Evolutionary conservation across 2,329 filamentous ascomycete genomes (phyloP).

Genomic region (Neopestalotiopsis sp.): DNA sequence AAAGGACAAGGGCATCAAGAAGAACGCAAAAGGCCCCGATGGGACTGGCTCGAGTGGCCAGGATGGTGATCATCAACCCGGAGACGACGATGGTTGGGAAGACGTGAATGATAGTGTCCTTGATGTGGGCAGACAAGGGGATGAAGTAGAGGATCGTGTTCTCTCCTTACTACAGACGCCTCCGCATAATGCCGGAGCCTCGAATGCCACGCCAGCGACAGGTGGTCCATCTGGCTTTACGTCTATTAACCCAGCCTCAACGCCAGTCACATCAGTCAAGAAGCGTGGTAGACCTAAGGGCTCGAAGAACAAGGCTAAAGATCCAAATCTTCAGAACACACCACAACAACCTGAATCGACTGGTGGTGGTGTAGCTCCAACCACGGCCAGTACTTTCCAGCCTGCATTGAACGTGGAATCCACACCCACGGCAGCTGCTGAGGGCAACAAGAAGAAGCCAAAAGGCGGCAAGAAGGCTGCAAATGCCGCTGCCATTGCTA

Average conservation of each 20-base stretch:
- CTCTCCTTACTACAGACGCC: conserved; percentile 30
- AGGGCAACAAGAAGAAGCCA: conserved; percentile 36
- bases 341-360: conserved; percentile 20
- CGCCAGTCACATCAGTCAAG: conserved; percentile 36
- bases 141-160: conserved; percentile 31
- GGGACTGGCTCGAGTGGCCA: conserved; percentile 23
- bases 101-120: conserved; percentile 46
- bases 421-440: conserved; percentile 27
- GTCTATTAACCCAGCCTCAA: conserved; percentile 33
- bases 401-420: conserved; percentile 16
- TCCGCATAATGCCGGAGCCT: conserved; percentile 24
- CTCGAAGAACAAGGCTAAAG: conserved; percentile 54
- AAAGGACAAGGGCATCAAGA: conserved; percentile 58
- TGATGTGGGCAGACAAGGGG: conserved; percentile 34
- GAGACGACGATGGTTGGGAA: conserved; percentile 49
- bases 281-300: conserved; percentile 56
- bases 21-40: conserved; percentile 39
- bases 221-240: conserved; percentile 35
- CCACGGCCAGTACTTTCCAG: conserved; percentile 32
- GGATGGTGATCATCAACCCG: conserved; percentile 21
- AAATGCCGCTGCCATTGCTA: conserved; percentile 17
- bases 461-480: conserved; percentile 40
- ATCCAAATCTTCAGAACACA: conserved; percentile 33
- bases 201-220: conserved; percentile 28
- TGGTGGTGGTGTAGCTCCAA: conserved; percentile 26